Base-by-base conservation (phyloP, 1,139 yeast genomes). In the Blastobotrys petasosporus region DNA sequence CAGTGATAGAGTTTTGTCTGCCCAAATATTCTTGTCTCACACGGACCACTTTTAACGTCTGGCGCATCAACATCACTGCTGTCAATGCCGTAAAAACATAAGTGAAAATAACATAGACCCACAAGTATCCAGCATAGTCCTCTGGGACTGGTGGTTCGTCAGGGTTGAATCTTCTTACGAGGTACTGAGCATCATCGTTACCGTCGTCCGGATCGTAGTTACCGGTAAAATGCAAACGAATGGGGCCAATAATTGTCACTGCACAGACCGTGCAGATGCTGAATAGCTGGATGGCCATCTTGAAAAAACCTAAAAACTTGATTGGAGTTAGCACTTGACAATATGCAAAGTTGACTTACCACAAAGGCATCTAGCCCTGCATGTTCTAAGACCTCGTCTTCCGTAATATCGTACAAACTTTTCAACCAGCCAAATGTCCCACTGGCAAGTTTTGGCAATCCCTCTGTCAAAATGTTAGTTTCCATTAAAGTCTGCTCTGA, bases 301-400 rank as follows among this genome's bases (percentile, higher is more conserved):
- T 76, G 71, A 86, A 87, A 63, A 86, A 86, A 12, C 85, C 82
- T 28, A 86, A 67, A 58, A 82, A 86, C 45, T 35, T 33, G 6
- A 5, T n/a, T 15, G 17, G 5, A 10, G 37, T 33, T 33, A 33
- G 37, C 37, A 12, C 17, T 16, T 33, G 37, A 33, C 16, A 12
- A 12, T n/a, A 33, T 5, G 11, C 4, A 17, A 4, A 7, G 9
- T 3, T n/a, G 11, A 17, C 38, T 16, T 35, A 35, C 38, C 12
- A 90, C 97, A 65, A 77, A 88, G 0, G 97, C 97, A 66, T 92
- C 98, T 37, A 92, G 68, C 0, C 98, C 98, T 1, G 97, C 96
- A 60, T 82, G 83, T 51, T 86, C 90, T 45, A 92, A 70, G 1
- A 92, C 78, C 54, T 88, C 87, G 32, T 77, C 75, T 57, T 92